Evolutionary conservation across 148 eudicot genomes (phyloP).

Genomic region (Rhododendron vialii): DNA sequence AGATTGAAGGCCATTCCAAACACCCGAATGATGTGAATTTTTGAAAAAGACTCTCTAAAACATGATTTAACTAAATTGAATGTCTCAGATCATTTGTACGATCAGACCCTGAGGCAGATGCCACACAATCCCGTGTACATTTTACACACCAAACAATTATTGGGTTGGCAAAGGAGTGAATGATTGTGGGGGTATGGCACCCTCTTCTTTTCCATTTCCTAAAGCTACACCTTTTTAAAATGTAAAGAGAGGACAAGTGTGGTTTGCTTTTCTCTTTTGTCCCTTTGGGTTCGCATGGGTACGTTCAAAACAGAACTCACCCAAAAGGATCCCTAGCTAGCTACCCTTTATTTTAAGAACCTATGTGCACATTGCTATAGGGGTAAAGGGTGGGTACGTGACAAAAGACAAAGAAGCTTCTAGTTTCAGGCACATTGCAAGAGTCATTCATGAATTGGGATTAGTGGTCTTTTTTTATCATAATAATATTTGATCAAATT

Average conservation of each 20-base stretch:
- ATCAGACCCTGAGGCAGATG: no score
- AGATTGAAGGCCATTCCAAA: not conserved
- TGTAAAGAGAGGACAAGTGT: not conserved
- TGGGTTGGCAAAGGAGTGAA: not conserved
- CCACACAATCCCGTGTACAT: no score
- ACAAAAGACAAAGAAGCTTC: not conserved
- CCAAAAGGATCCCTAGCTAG: not conserved
- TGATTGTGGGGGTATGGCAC: not conserved
- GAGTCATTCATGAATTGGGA: not conserved
- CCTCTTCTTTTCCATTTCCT: slow-evolving; percentile 3
- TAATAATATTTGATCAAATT: not conserved
- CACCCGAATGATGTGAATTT: no score
- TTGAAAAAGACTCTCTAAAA: no score
- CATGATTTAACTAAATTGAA: no score
- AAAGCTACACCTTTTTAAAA: not conserved
- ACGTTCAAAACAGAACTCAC: not conserved
- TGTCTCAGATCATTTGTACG: no score
- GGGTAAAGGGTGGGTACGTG: not conserved
- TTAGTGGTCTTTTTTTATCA: not conserved
- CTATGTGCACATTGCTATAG: not conserved
- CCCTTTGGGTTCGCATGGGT: not conserved
- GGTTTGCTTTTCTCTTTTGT: slow-evolving; percentile 2
- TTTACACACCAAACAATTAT: not conserved
- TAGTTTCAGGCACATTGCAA: not conserved
- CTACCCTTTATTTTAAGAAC: not conserved